These are phyloP conservation scores for Chamaecrista fasciculata DNA, from an alignment of 306 rosid genomes.

Conservation along the genomic window DNA sequence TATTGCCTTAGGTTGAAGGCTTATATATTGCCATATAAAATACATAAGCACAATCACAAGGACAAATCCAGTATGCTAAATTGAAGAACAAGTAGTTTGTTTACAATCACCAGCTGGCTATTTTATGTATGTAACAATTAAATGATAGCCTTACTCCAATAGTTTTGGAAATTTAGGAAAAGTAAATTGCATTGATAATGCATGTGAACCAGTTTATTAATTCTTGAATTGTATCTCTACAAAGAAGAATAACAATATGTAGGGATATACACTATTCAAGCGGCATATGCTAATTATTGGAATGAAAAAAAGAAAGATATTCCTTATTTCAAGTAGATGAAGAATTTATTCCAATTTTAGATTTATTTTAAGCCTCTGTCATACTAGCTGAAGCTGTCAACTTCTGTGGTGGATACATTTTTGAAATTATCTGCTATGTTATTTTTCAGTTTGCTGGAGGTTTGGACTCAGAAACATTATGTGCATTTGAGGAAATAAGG, in stretches of 20 bases:
- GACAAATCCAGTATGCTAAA: not conserved
- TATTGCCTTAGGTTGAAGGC: not conserved
- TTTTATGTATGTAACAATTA: not conserved
- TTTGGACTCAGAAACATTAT: conserved; percentile 79
- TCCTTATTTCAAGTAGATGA: not conserved
- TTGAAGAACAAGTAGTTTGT: not conserved
- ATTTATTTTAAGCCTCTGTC: not conserved
- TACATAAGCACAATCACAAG: not conserved
- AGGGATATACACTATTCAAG: not conserved
- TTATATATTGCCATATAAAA: not conserved
- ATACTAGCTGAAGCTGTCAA: not conserved
- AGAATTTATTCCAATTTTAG: not conserved
- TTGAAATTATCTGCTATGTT: conserved; percentile 9
- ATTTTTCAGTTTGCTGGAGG: conserved; percentile 90
- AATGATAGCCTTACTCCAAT: not conserved
- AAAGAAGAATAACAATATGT: not conserved
- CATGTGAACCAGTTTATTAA: not conserved
- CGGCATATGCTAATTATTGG: not conserved
- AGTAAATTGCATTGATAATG: not conserved
- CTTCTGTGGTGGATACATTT: not conserved
- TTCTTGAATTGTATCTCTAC: not conserved
- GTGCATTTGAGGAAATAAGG: conserved; percentile 81
- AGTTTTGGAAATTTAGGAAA: not conserved
- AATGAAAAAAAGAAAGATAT: not conserved
- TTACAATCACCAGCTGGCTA: not conserved